phyloP scores from a whole-genome alignment of 2,329 filamentous ascomycete species.

The Cladorrhinum sp. region DNA sequence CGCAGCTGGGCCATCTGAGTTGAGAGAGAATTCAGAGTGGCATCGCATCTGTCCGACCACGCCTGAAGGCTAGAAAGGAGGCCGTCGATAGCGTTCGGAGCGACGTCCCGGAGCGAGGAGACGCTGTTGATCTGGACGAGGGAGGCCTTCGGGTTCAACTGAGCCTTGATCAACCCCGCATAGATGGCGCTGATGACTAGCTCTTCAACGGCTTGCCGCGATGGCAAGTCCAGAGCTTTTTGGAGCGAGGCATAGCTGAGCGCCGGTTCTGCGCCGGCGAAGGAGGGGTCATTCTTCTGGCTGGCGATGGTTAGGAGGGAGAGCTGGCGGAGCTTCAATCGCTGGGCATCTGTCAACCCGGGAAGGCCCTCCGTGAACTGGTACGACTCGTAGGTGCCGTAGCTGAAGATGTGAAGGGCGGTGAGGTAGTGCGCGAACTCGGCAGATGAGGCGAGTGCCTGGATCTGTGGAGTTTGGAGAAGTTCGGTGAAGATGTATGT shows the following conservation, averaged over 20 bases:
- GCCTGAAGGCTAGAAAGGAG: constrained; percentile 66
- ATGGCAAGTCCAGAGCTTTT: constrained; percentile 62
- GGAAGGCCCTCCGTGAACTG: constrained; percentile 54
- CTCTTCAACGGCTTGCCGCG: constrained; percentile 71
- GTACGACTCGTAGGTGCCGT: constrained; percentile 85
- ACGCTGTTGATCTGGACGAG: constrained; percentile 76
- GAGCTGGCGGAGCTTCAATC: constrained; percentile 84
- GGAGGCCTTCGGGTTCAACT: constrained; percentile 74
- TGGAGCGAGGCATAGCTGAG: constrained; percentile 74
- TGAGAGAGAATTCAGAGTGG: constrained; percentile 72
- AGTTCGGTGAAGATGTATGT: constrained; percentile 94
- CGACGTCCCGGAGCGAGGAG: constrained; percentile 80
- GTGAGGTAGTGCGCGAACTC: constrained; percentile 64
- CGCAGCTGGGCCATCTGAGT: constrained; percentile 68
- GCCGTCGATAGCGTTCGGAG: constrained; percentile 65
- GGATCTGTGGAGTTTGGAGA: constrained; percentile 75
- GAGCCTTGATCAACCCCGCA: constrained; percentile 74
- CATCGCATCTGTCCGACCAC: constrained; percentile 77
- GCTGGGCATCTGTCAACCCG: constrained; percentile 67
- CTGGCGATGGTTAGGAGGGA: constrained; percentile 79
- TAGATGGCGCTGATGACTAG: constrained; percentile 88
- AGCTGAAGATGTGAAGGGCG: constrained; percentile 84
- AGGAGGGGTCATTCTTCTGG: constrained; percentile 46
- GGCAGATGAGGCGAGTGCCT: constrained; percentile 56
- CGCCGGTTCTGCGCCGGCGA: constrained; percentile 25